phyloP scores from a whole-genome alignment of 164 flowering plant genomes.

The Tetrastigma voinierianum region DNA sequence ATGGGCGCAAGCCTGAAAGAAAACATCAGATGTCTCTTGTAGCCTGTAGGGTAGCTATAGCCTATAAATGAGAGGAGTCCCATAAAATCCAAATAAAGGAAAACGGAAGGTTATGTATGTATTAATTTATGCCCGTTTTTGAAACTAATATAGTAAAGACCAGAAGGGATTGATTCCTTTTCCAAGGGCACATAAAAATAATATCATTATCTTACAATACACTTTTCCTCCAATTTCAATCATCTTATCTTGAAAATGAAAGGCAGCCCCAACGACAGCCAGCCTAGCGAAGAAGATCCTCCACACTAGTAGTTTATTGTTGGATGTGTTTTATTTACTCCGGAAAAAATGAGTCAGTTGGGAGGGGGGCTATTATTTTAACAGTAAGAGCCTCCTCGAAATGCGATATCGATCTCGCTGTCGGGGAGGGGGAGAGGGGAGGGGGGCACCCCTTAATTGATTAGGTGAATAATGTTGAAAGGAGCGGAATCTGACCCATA shows the following conservation, averaged over 20 bases:
- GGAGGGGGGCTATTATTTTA: neutral
- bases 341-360: no score
- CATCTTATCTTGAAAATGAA: neutral
- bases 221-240: no score
- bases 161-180: neutral
- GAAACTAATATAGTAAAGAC: neutral
- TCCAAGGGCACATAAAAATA: slow-evolving; percentile 1
- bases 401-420: slow-evolving; percentile 38
- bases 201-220: no score
- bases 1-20: no score
- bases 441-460: slow-evolving; percentile 1
- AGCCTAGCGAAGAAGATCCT: neutral
- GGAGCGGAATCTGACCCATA: slow-evolving; percentile 32
- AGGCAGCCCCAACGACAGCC: neutral
- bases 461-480: slow-evolving; percentile 32
- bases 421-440: no score
- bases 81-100: no score
- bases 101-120: no score
- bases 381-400: slow-evolving; percentile 22
- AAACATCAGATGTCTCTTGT: no score
- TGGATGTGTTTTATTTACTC: neutral
- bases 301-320: neutral
- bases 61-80: no score
- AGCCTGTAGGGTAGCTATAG: no score
- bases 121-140: no score